Conservation (phyloP, 495 filamentous ascomycete genomes). For the Amorphotheca resinae region DNA sequence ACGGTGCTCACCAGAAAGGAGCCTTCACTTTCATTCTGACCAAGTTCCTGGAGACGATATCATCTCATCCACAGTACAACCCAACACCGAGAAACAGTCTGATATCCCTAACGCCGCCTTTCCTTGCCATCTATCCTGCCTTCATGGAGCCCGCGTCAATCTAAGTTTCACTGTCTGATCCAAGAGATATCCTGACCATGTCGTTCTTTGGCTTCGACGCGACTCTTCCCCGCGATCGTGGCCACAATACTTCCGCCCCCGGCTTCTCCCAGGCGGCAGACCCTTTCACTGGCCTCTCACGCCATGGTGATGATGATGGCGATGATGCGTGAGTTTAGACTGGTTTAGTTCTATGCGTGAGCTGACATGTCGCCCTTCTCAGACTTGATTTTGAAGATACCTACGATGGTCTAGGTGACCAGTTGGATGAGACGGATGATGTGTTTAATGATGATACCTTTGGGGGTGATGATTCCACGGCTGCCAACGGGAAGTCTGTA, state of each 20-base stretch:
- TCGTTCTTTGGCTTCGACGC: slow-evolving; percentile 85
- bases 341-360: slow-evolving; percentile 18
- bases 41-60: too few species aligned
- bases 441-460: slow-evolving; percentile 99
- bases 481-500: slow-evolving; percentile 29
- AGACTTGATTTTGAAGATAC: slow-evolving; percentile 89
- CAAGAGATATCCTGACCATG: too few species aligned
- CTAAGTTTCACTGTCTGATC: too few species aligned
- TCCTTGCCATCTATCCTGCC: too few species aligned
- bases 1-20: too few species aligned
- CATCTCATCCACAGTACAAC: too few species aligned
- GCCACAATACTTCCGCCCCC: slow-evolving; percentile 40
- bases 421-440: slow-evolving; percentile 86
- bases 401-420: slow-evolving; percentile 89
- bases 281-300: slow-evolving; percentile 74
- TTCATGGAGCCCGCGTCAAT: too few species aligned
- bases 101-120: too few species aligned
- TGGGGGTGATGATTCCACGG: slow-evolving; percentile 34
- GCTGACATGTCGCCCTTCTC: slow-evolving; percentile 20
- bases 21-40: too few species aligned
- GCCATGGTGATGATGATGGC: slow-evolving; percentile 53
- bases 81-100: too few species aligned
- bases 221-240: slow-evolving; percentile 47
- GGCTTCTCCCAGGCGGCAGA: slow-evolving; percentile 81
- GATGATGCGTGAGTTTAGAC: slow-evolving; percentile 57